Evolutionary conservation across 768 basidiomycete genomes (phyloP).

Genomic region (Clathrus columnatus): DNA sequence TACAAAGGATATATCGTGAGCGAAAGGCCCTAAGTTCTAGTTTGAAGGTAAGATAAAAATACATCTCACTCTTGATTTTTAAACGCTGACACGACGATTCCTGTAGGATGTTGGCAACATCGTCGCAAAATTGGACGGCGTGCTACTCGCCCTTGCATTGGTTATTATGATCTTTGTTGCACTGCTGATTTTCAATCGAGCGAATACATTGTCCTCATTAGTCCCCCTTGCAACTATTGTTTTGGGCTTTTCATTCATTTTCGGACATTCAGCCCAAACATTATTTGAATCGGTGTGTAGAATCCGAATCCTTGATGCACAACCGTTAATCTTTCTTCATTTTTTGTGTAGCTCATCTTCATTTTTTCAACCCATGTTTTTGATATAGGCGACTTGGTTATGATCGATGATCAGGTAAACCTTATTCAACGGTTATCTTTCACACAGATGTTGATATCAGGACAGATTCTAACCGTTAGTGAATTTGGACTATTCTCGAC

Average conservation of each 20-base stretch:
- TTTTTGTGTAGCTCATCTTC: constrained; percentile 49
- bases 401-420: constrained; percentile 64
- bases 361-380: constrained; percentile 84
- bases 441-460: background rate
- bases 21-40: constrained; percentile 62
- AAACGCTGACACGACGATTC: too few species aligned
- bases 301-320: background rate
- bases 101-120: constrained; percentile 59
- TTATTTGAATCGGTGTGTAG: constrained; percentile 63
- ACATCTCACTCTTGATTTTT: background rate
- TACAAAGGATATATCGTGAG: constrained; percentile 72
- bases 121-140: constrained; percentile 71
- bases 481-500: constrained; percentile 80
- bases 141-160: constrained; percentile 51
- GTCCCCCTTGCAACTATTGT: constrained; percentile 75
- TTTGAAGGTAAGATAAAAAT: constrained; percentile 43
- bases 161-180: constrained; percentile 57
- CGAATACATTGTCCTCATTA: constrained; percentile 58
- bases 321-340: background rate
- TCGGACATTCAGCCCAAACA: constrained; percentile 72
- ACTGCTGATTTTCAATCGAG: constrained; percentile 65
- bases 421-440: constrained; percentile 4
- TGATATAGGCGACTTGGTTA: constrained; percentile 72
- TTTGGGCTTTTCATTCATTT: constrained; percentile 79
- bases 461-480: constrained; percentile 43